A percentile compares a stretch with the other conserved stretches of the same genome.
Conservation (phyloP, 805 yeast species). For the Soucietia sequanensis region DNA sequence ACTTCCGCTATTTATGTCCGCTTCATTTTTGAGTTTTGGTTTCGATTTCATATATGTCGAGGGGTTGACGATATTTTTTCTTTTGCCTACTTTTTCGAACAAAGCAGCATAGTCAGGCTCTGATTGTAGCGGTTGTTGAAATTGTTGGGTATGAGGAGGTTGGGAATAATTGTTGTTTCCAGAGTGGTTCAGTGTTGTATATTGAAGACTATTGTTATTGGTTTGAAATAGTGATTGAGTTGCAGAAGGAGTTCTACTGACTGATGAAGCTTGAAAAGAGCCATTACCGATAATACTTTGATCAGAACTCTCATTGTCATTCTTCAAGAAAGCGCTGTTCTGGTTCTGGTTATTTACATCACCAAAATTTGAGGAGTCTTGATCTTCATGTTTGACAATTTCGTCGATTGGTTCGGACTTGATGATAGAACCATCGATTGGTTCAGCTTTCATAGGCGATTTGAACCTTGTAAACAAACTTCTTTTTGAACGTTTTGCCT, state of each 20-base stretch:
- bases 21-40: slow-evolving; percentile 19
- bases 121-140: slow-evolving; percentile 8
- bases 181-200: slow-evolving; percentile 15
- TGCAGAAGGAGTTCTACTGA: slow-evolving; percentile 22
- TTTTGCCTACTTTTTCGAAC: slow-evolving; percentile 42
- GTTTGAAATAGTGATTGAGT: slow-evolving; percentile 2
- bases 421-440: slow-evolving; percentile 6
- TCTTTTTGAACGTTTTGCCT: slow-evolving; percentile 31
- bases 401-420: slow-evolving; percentile 1
- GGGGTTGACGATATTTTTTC: slow-evolving; percentile 28
- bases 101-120: slow-evolving; percentile 45
- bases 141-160: too few species aligned
- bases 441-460: slow-evolving; percentile 14
- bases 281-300: slow-evolving; percentile 10
- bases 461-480: slow-evolving; percentile 41
- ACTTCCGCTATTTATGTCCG: slow-evolving; percentile 5
- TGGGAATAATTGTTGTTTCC: too few species aligned
- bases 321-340: too few species aligned
- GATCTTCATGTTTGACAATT: slow-evolving; percentile 4
- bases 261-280: slow-evolving; percentile 10
- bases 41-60: slow-evolving; percentile 24
- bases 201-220: slow-evolving; percentile 12
- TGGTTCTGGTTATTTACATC: too few species aligned
- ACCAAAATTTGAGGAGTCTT: too few species aligned
- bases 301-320: slow-evolving; percentile 9